Conservation (phyloP, 2,329 filamentous ascomycete genomes). For the Hypoxylon sp. region DNA sequence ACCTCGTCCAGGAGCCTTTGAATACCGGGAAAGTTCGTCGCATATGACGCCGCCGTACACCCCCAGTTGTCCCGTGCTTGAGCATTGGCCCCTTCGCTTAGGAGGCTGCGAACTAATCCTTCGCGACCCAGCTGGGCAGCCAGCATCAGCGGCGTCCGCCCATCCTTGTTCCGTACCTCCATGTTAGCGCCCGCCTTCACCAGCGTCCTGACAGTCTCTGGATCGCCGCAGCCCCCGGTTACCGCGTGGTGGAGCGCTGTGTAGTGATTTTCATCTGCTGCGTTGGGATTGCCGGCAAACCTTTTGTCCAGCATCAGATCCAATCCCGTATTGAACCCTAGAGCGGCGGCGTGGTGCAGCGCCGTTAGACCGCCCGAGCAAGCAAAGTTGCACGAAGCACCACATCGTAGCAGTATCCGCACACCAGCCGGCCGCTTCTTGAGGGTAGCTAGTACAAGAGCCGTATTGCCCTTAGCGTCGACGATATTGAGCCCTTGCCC, state of each 20-base stretch:
- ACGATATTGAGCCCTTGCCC: background rate
- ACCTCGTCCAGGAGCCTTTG: background rate
- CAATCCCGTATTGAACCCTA: constrained; percentile 2
- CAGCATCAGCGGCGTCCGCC: constrained; percentile 13
- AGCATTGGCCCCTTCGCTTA: background rate
- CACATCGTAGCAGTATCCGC: constrained; percentile 3
- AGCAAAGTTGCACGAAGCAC: constrained; percentile 12
- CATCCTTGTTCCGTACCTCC: constrained; percentile 4
- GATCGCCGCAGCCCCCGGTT: background rate
- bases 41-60: background rate
- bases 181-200: constrained; percentile 5
- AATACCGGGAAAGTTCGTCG: background rate
- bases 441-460: constrained; percentile 10
- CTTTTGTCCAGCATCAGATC: background rate
- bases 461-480: constrained; percentile 5
- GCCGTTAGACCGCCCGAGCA: background rate
- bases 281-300: constrained; percentile 7
- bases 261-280: background rate
- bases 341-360: constrained; percentile 2
- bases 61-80: background rate
- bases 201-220: constrained; percentile 1
- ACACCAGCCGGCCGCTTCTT: background rate
- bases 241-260: constrained; percentile 12
- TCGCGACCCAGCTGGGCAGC: background rate
- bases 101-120: constrained; percentile 7